Base-by-base conservation (phyloP, 2,329 filamentous ascomycete genomes). In the Colletotrichum tropicicola region DNA sequence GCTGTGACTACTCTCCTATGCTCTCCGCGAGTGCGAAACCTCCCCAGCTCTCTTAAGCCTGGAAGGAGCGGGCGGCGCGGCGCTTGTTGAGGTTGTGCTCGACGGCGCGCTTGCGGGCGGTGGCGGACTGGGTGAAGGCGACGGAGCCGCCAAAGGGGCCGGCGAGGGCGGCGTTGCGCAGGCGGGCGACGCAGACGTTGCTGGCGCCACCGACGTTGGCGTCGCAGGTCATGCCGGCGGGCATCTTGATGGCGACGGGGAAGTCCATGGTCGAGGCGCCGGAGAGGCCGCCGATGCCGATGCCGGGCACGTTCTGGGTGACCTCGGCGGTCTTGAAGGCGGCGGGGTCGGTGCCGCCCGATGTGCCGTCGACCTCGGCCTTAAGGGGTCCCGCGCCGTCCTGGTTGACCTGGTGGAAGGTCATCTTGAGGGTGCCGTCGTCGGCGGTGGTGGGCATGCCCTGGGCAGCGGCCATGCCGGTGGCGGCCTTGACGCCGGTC, bases 381-480 rank as follows among this genome's bases (percentile, higher is more conserved):
- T 79, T 83, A 45, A 91, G 79, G 1, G 88, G 88, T 2, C 89
- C 89, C 0, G 89, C 89, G 19, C 89, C 89, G 70, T 91, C 89
- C 74, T 91, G 88, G 83, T 91, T 91, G 79, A 91, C 85, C 79
- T 91, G 86, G 75, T 89, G 88, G 79, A 87, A 91, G 65, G 84
- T 87, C 83, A 91, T 84, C 60, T 81, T 83, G 73, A 91, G 79
- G 23, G 82, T 83, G 71, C 87, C 87, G 56, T 97, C 93, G 57
- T 87, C 85, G 15, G 91, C 91, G 64, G 86, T 78, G 41, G 91
- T 84, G 12, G 90, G 83, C 1, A 97, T 86, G 39, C 89, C 86
- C 67, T 91, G 85, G 49, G 87, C n/a, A n/a, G n/a, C 79, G 51
- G 88, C 89, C 17, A 77, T 70, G 62, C 89, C 89, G 8, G 85